Conservation (phyloP, 495 filamentous ascomycete species). For the Emericellopsis terricola region DNA sequence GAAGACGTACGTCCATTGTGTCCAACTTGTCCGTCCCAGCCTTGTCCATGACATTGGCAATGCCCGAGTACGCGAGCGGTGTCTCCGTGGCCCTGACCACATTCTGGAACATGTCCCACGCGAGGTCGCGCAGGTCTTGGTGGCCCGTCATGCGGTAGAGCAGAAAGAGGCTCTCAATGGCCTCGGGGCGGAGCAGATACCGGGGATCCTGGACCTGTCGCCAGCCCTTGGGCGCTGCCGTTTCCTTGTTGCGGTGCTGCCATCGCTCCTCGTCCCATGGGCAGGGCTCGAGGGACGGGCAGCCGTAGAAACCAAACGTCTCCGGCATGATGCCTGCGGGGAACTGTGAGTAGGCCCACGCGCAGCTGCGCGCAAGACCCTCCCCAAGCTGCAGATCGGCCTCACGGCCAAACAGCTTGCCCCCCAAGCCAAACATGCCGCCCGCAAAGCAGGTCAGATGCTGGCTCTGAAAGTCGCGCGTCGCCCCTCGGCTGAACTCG, state of each 20-base stretch:
- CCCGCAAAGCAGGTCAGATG: constrained; percentile 62
- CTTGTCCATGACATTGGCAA: constrained; percentile 18
- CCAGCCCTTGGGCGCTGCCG: constrained; percentile 48
- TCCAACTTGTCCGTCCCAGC: constrained; percentile 15
- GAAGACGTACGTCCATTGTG: constrained; percentile 25
- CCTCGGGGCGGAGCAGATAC: constrained; percentile 57
- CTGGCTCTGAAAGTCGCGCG: constrained; percentile 21
- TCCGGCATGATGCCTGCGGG: constrained; percentile 83
- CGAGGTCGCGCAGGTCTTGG: constrained; percentile 27
- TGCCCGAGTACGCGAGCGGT: constrained; percentile 25
- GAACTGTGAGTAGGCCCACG: constrained; percentile 72
- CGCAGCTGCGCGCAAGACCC: constrained; percentile 75
- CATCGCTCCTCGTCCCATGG: constrained; percentile 16
- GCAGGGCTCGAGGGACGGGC: constrained; percentile 20
- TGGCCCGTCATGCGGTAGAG: constrained; percentile 45
- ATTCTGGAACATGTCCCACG: constrained; percentile 39
- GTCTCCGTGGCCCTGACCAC: constrained; percentile 27
- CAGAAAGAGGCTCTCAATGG: constrained; percentile 47
- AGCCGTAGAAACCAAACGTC: constrained; percentile 38
- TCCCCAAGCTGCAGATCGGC: constrained; percentile 59
- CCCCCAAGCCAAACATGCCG: constrained; percentile 81
- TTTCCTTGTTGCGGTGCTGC: constrained; percentile 14
- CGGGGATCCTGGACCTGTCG: constrained; percentile 31
- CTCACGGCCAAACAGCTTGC: constrained; percentile 49
- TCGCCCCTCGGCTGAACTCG: constrained; percentile 3